Conservation (phyloP, 495 filamentous ascomycete genomes). For the Hyaloscypha variabilis region DNA sequence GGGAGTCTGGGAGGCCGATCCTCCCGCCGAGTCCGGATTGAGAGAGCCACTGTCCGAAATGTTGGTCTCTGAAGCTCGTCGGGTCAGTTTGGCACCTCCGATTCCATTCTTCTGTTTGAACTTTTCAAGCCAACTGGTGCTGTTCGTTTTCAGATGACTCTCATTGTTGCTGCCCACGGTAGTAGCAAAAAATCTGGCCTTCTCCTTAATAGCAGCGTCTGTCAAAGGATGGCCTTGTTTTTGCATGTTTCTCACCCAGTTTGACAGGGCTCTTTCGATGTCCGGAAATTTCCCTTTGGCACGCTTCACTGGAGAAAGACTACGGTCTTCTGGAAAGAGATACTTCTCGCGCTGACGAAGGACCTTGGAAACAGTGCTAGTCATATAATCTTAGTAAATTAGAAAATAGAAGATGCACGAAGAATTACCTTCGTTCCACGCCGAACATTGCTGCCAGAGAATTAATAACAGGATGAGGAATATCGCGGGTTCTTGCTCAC, state of each 20-base stretch:
- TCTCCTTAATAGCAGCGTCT: conserved; percentile 85
- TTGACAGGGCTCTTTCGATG: conserved; percentile 91
- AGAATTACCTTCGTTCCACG: conserved; percentile 89
- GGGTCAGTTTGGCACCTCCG: conserved; percentile 59
- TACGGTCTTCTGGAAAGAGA: conserved; percentile 84
- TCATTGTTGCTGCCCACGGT: conserved; percentile 71
- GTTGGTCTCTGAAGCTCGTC: conserved; percentile 72
- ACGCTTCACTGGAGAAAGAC: conserved; percentile 84
- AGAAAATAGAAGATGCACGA: neutral
- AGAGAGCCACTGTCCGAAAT: conserved; percentile 57
- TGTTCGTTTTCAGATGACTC: conserved; percentile 74
- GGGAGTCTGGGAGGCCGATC: conserved; percentile 67
- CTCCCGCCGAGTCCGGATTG: conserved; percentile 51
- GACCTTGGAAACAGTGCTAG: conserved; percentile 97
- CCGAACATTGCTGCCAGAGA: conserved; percentile 77
- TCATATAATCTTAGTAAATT: conserved; percentile 30
- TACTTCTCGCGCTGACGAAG: conserved; percentile 97
- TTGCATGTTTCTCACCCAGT: conserved; percentile 84
- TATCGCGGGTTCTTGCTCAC: conserved; percentile 46
- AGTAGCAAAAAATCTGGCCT: conserved; percentile 82
- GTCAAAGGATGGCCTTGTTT: conserved; percentile 74
- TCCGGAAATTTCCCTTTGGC: conserved; percentile 91
- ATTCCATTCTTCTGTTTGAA: conserved; percentile 94
- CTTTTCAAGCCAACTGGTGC: conserved; percentile 85
- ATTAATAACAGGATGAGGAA: conserved; percentile 26